phyloP scores from a whole-genome alignment of 2,329 filamentous ascomycete species.

The Phaeosphaeriaceae sp. region DNA sequence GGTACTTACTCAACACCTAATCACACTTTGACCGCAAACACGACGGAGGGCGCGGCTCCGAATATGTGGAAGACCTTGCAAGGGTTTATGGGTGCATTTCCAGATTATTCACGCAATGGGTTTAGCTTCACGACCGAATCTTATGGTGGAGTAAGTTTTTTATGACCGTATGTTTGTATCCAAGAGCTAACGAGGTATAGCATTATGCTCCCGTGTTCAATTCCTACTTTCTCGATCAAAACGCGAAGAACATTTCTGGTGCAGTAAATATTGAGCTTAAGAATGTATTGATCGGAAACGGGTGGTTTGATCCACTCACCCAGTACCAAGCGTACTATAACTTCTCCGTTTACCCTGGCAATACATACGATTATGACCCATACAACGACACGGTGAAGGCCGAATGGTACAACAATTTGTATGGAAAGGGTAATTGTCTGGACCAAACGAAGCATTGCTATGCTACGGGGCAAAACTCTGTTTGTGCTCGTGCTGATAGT shows the following conservation, averaged over 20 bases:
- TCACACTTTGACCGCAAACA: slow-evolving; percentile 58
- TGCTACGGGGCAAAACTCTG: slow-evolving; percentile 55
- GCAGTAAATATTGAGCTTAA: slow-evolving; percentile 58
- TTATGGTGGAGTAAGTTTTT: slow-evolving; percentile 61
- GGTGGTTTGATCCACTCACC: slow-evolving; percentile 64
- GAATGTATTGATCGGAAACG: slow-evolving; percentile 63
- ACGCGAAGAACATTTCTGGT: slow-evolving; percentile 51
- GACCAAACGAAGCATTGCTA: slow-evolving; percentile 64
- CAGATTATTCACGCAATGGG: slow-evolving; percentile 51
- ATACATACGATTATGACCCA: slow-evolving; percentile 62
- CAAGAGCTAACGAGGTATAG: neutral
- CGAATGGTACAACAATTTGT: slow-evolving; percentile 65
- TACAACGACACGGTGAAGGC: slow-evolving; percentile 58
- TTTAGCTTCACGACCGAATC: slow-evolving; percentile 64
- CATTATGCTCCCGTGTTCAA: slow-evolving; percentile 7
- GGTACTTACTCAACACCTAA: slow-evolving; percentile 64
- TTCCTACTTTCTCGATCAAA: slow-evolving; percentile 56
- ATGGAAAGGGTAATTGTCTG: slow-evolving; percentile 66
- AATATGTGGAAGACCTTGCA: slow-evolving; percentile 68
- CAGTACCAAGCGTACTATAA: slow-evolving; percentile 66
- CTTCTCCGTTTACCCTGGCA: slow-evolving; percentile 62
- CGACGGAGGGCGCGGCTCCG: slow-evolving; percentile 60
- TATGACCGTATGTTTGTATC: too few relatives aligned
- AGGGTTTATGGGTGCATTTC: slow-evolving; percentile 68
- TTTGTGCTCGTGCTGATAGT: slow-evolving; percentile 61